These are phyloP conservation scores for Ascosphaera acerosa DNA, from an alignment of 2,329 filamentous ascomycete species.

Conservation along the genomic window DNA sequence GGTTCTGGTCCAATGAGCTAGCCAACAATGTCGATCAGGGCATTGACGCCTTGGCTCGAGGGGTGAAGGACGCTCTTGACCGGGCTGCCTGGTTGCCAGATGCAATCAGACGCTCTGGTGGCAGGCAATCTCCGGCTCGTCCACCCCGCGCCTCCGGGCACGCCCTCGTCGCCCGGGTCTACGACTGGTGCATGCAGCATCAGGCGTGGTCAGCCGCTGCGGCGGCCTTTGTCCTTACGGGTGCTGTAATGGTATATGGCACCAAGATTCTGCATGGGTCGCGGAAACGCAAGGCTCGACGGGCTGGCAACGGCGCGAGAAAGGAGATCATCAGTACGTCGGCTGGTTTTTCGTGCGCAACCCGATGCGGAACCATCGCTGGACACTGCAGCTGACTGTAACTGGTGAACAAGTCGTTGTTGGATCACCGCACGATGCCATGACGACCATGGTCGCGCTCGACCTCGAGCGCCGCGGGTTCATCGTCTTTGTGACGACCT, in stretches of 20 bases:
- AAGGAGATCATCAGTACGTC: constrained; percentile 46
- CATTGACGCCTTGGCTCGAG: constrained; percentile 48
- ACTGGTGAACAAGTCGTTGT: constrained; percentile 46
- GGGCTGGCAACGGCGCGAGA: constrained; percentile 58
- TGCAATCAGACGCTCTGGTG: constrained; percentile 32
- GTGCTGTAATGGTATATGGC: constrained; percentile 30
- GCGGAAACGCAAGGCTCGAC: constrained; percentile 47
- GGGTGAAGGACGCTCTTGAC: constrained; percentile 43
- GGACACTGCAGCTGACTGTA: neutral
- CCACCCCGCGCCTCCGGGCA: constrained; percentile 15
- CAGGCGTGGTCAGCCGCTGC: constrained; percentile 48
- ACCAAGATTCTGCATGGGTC: constrained; percentile 30
- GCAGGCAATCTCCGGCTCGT: constrained; percentile 9
- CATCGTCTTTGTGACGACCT: constrained; percentile 76
- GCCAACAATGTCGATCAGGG: constrained; percentile 60
- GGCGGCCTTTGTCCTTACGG: constrained; percentile 43
- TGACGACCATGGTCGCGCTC: constrained; percentile 57
- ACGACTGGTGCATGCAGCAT: constrained; percentile 48
- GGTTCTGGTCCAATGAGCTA: constrained; percentile 42
- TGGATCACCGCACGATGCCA: constrained; percentile 60
- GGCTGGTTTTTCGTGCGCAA: too few relatives aligned
- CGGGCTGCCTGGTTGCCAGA: constrained; percentile 49
- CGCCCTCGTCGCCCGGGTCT: constrained; percentile 27
- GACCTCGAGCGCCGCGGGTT: constrained; percentile 83
- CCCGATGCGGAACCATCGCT: too few relatives aligned